Evolutionary conservation across 1,284 basidiomycete genomes (phyloP).

Genomic region (Cutaneotrichosporon cyanovorans): DNA sequence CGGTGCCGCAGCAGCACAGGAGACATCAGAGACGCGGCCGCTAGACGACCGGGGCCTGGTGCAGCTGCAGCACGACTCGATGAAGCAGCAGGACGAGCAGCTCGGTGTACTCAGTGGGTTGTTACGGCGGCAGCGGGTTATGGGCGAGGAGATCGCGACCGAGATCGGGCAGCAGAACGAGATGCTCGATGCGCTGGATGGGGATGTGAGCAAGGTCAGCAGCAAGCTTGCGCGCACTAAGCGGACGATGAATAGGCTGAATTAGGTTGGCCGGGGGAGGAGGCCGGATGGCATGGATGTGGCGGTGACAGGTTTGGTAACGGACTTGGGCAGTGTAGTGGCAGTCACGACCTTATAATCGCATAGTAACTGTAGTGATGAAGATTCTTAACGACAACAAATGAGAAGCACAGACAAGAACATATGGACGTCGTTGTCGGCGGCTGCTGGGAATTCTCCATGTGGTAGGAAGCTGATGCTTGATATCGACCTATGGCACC

Average conservation of each 20-base stretch:
- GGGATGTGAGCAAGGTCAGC: constrained; percentile 67
- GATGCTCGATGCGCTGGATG: constrained; percentile 68
- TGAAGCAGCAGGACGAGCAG: constrained; percentile 76
- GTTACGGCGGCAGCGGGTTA: constrained; percentile 72
- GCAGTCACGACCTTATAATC: too few relatives aligned
- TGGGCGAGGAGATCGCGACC: constrained; percentile 77
- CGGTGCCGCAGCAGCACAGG: constrained; percentile 57
- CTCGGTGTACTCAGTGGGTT: constrained; percentile 70
- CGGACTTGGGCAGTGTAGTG: too few relatives aligned
- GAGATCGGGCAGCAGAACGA: constrained; percentile 83
- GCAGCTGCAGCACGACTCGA: constrained; percentile 68
- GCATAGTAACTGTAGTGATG: too few relatives aligned
- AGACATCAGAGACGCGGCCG: constrained; percentile 77
- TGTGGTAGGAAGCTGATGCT: too few relatives aligned
- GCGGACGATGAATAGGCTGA: constrained; percentile 63
- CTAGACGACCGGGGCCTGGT: constrained; percentile 75
- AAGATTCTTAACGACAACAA: too few relatives aligned
- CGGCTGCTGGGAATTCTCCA: too few relatives aligned
- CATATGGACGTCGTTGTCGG: too few relatives aligned
- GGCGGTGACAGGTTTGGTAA: too few relatives aligned
- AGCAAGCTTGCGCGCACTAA: constrained; percentile 70
- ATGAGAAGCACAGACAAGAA: too few relatives aligned
- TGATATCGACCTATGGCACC: too few relatives aligned
- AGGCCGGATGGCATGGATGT: too few relatives aligned
- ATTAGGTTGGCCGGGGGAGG: too few relatives aligned